A percentile compares a stretch with the other conserved stretches of the same genome.
Evolutionary conservation across 208 protist species (phyloP).

Genomic region (Leishmania tropica): DNA sequence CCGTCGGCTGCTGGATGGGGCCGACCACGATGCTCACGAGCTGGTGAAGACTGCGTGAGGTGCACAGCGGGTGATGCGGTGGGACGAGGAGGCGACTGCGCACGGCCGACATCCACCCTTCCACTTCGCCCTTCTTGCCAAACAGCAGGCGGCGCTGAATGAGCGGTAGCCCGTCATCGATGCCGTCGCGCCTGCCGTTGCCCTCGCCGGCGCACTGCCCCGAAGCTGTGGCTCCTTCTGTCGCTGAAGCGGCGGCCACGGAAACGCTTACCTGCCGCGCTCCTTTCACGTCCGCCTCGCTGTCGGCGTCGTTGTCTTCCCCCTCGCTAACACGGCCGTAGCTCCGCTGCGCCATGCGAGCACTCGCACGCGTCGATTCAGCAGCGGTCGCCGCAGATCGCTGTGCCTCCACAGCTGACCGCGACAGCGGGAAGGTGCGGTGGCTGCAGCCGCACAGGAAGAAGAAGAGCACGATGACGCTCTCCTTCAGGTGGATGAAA

Average conservation of each 20-base stretch:
- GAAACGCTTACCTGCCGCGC: background rate
- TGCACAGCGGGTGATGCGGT: conserved; percentile 42
- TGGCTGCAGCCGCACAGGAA: conserved; percentile 82
- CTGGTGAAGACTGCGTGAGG: conserved; percentile 66
- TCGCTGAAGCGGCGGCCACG: background rate
- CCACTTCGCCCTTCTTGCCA: conserved; percentile 61
- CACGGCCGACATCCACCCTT: conserved; percentile 45
- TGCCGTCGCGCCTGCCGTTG: background rate
- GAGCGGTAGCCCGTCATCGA: conserved; percentile 9
- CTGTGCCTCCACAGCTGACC: conserved; percentile 21
- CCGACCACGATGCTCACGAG: conserved; percentile 80
- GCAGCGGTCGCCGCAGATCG: conserved; percentile 5
- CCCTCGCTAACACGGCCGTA: conserved; percentile 11
- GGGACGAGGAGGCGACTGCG: conserved; percentile 50
- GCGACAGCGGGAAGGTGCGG: conserved; percentile 52
- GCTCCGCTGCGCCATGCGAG: background rate
- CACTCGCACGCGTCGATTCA: background rate
- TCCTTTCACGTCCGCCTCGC: conserved; percentile 18
- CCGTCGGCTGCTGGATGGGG: conserved; percentile 79
- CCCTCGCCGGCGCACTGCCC: background rate
- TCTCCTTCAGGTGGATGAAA: conserved; percentile 44
- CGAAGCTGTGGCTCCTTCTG: background rate
- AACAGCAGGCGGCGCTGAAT: conserved; percentile 68
- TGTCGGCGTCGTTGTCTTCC: conserved; percentile 29
- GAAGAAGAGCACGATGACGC: conserved; percentile 58